Evolutionary conservation across 1,139 yeast species (phyloP).

Genomic region (Nematodospora anomalae): DNA sequence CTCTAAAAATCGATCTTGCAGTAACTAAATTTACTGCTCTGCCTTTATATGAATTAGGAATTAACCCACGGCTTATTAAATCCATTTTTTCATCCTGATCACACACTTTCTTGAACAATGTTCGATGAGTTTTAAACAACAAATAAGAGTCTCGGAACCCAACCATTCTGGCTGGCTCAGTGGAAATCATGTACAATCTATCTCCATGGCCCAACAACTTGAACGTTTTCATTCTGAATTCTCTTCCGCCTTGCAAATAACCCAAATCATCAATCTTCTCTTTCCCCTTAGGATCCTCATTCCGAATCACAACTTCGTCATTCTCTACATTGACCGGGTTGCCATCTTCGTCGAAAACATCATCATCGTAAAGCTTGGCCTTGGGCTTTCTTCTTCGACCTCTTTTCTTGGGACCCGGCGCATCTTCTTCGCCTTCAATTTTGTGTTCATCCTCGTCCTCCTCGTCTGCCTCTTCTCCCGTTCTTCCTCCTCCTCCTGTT

Average conservation of each 20-base stretch:
- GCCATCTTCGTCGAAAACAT: slow-evolving; percentile 50
- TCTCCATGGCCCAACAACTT: slow-evolving; percentile 74
- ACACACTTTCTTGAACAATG: slow-evolving; percentile 71
- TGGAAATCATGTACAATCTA: slow-evolving; percentile 81
- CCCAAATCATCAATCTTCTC: slow-evolving; percentile 72
- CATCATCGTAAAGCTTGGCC: slow-evolving; percentile 37
- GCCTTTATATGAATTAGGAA: slow-evolving; percentile 90
- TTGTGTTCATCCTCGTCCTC: slow-evolving; percentile 27
- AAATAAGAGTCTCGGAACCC: slow-evolving; percentile 94
- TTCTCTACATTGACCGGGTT: slow-evolving; percentile 56
- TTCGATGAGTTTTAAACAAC: slow-evolving; percentile 80
- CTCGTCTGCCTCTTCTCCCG: slow-evolving; percentile 24
- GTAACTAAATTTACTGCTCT: slow-evolving; percentile 87
- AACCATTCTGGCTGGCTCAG: slow-evolving; percentile 93
- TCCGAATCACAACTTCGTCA: slow-evolving; percentile 79
- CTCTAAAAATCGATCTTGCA: slow-evolving; percentile 85
- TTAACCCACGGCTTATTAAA: slow-evolving; percentile 74
- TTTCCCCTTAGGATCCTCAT: slow-evolving; percentile 77
- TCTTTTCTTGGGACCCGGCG: slow-evolving; percentile 37
- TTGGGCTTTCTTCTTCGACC: slow-evolving; percentile 47
- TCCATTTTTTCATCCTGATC: slow-evolving; percentile 80
- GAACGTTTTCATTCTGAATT: slow-evolving; percentile 79
- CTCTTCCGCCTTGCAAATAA: slow-evolving; percentile 69
- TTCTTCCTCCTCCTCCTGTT: slow-evolving; percentile 21
- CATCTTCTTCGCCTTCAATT: slow-evolving; percentile 23